Base-by-base conservation (phyloP, 306 rosid genomes). In the Arachis stenosperma region DNA sequence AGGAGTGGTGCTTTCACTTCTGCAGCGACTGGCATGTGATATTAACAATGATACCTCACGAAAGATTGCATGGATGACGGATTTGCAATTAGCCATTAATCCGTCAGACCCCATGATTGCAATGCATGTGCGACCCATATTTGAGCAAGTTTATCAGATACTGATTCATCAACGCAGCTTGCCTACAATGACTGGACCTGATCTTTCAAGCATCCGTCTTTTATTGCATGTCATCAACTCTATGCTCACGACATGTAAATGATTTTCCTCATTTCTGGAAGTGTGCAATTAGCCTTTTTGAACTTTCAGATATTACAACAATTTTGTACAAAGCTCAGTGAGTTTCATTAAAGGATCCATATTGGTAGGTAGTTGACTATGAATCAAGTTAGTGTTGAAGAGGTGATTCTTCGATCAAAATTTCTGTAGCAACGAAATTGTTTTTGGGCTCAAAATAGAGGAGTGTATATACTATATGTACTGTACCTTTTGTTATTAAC, bases 11-110 rank as follows among this genome's bases (percentile, higher is more conserved):
- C 93, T 95, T 8, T 92, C 99, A 5, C 99, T 95, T 82, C 69
- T 95, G 84, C 99, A 95, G 77, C 99, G 92, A 75, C 64, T 95
- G 83, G 97, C 97, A 0, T 95, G 97, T 33, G 99, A 92, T 66
- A 87, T 95, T 68, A 88, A 72, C 87, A 86, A 74, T 0, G 97
- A 92, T 13, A 15, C 81, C 42, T 40, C 89, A 10, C 87, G 88
- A 30, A 95, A 95, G 72, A 37, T 92, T 5, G 72, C 83, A 2
- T 92, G 99, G 99, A 87, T 95, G 90, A 95, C 97, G 0, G 99
- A 92, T 1, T n/a, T n/a, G n/a, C n/a, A n/a, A n/a, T n/a, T n/a
- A n/a, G 87, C 88, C 69, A 90, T 92, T 62, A 78, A 87, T 69
- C 90, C 98, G 0, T 63, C 78, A 0, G 90, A 92, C 78, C 89